Evolutionary conservation across 2,329 filamentous ascomycete species (phyloP).

Genomic region (Tolypocladium ovalisporum): DNA sequence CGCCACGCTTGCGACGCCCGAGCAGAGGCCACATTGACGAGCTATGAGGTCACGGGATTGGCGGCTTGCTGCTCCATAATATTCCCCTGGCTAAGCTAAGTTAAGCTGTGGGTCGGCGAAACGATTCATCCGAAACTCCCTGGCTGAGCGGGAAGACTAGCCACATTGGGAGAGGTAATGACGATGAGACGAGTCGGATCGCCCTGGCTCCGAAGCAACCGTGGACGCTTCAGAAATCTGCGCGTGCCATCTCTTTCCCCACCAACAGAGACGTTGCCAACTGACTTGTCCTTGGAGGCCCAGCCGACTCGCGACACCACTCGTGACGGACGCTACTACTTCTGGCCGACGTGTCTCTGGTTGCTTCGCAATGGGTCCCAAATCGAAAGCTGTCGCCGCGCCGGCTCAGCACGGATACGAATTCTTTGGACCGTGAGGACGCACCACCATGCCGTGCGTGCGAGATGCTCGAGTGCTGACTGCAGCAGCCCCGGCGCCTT

Average conservation of each 20-base stretch:
- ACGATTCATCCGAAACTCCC: constrained; percentile 9
- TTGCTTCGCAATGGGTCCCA: constrained; percentile 18
- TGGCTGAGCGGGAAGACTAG: not conserved
- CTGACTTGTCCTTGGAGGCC: not conserved
- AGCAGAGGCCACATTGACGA: not conserved
- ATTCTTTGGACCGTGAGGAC: constrained; percentile 39
- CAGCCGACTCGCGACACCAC: not conserved
- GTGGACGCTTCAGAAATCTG: not conserved
- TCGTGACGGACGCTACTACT: not conserved
- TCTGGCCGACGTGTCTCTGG: not conserved
- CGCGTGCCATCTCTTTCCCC: not conserved
- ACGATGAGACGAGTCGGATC: constrained; percentile 16
- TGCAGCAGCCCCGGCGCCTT: constrained; percentile 58
- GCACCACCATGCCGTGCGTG: not conserved
- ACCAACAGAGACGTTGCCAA: not conserved
- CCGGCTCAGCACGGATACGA: constrained; percentile 34
- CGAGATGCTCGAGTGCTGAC: not conserved
- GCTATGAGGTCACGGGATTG: not conserved
- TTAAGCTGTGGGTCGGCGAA: constrained; percentile 1
- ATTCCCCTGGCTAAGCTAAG: not conserved
- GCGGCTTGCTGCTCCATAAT: not conserved
- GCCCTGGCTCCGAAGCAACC: constrained; percentile 10
- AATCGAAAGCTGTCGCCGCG: constrained; percentile 14
- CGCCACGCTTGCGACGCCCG: not conserved
- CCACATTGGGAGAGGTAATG: not conserved